Base-by-base conservation (phyloP, 768 basidiomycete species). In the Dentipellis fragilis region DNA sequence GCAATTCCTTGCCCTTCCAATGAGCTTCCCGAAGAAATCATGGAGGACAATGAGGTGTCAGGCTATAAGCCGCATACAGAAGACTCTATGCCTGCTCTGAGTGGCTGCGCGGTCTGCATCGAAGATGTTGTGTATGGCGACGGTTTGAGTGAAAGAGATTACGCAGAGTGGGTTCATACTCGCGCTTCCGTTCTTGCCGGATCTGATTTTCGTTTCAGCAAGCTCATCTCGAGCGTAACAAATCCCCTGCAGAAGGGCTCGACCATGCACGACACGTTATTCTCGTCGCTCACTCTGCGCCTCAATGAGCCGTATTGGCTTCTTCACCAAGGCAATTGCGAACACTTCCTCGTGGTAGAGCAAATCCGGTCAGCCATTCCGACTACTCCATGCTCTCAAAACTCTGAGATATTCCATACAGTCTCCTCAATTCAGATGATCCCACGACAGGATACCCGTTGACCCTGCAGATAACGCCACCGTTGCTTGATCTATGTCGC, bases 301-400 rank as follows among this genome's bases (percentile, higher is more conserved):
- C 66, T 89, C 38, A 79, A 87, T 60, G 76, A 85, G 62, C 91
- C 91, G 0, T 92, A 93, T 60, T 89, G 86, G 82, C 70, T 92
- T 54, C 71, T 91, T 16, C 90, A 93, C 63, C 77, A 78, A 54
- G 90, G 89, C 36, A 85, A 80, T 62, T 93, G 90, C 64, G 88
- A 91, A 61, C 90, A 93, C 63, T 87, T 84, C 65, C 60, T 90
- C 19, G 77, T 85, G 19, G 59, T 92, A 39, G 82, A 89, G 57
- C 78, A 86, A 59, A 83, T 93, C 58, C 77, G 91, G 90, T 80
- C 62, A 42, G 67, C 54, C 35, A 23, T 45, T 12, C 38, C 51
- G 29, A 14, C 49, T 34, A 23, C 35, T 54, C 37, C 29, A 52
- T 19, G 23, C 42, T 49, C 29, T 6, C 22, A 11, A 10, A 37